Conservation (phyloP, 345 rosid species). For the Euphorbia tirucalli region DNA sequence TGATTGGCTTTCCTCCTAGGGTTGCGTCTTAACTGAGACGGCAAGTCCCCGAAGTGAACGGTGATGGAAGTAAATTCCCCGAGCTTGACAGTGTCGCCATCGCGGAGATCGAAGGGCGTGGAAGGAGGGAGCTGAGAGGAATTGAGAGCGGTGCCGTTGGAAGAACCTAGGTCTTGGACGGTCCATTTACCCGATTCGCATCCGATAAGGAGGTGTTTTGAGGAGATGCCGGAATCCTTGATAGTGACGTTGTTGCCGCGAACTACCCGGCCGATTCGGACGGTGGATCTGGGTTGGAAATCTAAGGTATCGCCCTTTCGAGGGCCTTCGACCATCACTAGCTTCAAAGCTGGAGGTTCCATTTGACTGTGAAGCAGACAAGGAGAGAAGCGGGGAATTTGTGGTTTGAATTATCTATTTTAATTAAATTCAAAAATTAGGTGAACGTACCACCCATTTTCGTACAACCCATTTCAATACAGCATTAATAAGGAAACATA, state of each 20-base stretch:
- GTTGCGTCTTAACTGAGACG: slow-evolving; percentile 37
- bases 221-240: slow-evolving; percentile 77
- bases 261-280: slow-evolving; percentile 64
- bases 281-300: slow-evolving; percentile 44
- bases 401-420: not conserved
- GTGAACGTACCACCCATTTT: too few relatives aligned
- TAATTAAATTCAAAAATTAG: too few relatives aligned
- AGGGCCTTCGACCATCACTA: slow-evolving; percentile 57
- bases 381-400: not conserved
- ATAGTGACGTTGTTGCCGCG: slow-evolving; percentile 69
- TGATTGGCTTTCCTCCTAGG: slow-evolving; percentile 26
- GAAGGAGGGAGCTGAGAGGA: slow-evolving; percentile 39
- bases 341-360: slow-evolving; percentile 34
- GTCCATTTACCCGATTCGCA: slow-evolving; percentile 62
- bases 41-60: slow-evolving; percentile 36
- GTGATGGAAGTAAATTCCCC: slow-evolving; percentile 63
- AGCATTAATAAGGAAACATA: too few relatives aligned
- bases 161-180: slow-evolving; percentile 67
- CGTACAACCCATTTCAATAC: too few relatives aligned
- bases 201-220: slow-evolving; percentile 65
- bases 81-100: slow-evolving; percentile 69
- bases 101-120: slow-evolving; percentile 39
- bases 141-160: slow-evolving; percentile 75
- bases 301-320: slow-evolving; percentile 58
- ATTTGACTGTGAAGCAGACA: not conserved